Evolutionary conservation across 257 asterid species (phyloP).

Genomic region (Solanum chiquidenum): DNA sequence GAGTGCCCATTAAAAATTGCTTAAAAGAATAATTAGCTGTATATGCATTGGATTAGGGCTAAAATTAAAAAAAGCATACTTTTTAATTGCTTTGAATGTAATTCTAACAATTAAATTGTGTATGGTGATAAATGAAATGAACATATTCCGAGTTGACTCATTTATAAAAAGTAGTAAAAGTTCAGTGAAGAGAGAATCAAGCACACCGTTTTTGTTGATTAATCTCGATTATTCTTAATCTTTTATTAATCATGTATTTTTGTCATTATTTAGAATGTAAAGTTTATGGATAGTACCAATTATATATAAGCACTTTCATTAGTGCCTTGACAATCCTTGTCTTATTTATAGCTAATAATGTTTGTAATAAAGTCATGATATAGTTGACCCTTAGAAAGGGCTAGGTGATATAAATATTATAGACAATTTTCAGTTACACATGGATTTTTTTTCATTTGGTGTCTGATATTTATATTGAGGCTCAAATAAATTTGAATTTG

Average conservation of each 20-base stretch:
- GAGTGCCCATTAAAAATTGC: background rate
- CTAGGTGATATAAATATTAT: background rate
- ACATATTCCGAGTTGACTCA: background rate
- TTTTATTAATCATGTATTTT: background rate
- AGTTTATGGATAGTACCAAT: background rate
- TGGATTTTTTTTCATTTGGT: background rate
- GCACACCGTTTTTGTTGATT: background rate
- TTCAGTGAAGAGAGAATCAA: background rate
- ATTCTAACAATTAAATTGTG: background rate
- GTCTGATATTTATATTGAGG: too few relatives aligned
- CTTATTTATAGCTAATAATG: background rate
- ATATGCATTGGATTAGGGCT: background rate
- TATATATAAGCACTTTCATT: background rate
- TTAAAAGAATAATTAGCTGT: background rate
- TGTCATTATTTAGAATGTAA: background rate
- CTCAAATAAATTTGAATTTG: background rate
- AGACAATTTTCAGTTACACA: background rate
- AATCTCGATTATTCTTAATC: background rate
- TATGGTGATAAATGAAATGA: conserved; percentile 2
- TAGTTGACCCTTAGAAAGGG: background rate
- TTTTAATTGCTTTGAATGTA: background rate
- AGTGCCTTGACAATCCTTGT: background rate
- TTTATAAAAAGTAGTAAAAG: background rate
- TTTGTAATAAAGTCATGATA: background rate
- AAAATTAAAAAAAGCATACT: background rate